Evolutionary conservation across 805 yeast genomes (phyloP), one percentile per base, ranked within the genome.

Genomic region (Wickerhamomyces alni): DNA sequence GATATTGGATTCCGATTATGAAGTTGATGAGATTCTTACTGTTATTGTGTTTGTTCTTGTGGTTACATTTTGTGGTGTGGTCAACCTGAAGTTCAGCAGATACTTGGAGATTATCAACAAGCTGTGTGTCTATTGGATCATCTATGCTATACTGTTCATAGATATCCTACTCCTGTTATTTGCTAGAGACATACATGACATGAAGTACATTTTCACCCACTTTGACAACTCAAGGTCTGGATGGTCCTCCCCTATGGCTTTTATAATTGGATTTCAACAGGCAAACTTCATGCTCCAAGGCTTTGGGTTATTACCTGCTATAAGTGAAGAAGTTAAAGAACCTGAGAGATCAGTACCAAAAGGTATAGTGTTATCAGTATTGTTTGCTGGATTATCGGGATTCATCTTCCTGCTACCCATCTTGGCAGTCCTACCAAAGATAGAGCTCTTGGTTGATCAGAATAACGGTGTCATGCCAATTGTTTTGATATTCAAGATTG

Each of bases 261-360:
- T 85, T 45, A 62, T 86, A 37, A 76, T 86, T 33, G 93, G 93
- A 0, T 72, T 86, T 42, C 88, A 82, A 59, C 82, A 85, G 45
- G 79, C 88, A 1, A 78, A 84, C 25, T 82, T 83, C 60, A 84
- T 91, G 17, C 67, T 85, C 54, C 86, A 85, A 43, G 95, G 93
- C 1, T 86, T 82, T 58, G 91, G 91, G 21, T 78, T 85, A 75
- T 66, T 86, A 21, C 84, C 87, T 16, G 80, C 91, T 6, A 74
- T 86, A 67, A 78, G 88, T 35, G 95, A 86, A 52, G 95, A 86
- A 60, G 93, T 86, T 13, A 73, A 78, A 45, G 67, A 67, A 17
- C 91, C 95, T 0, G 93, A 86, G 54, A 72, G 65, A 40, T 80
- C 77, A 37, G 80, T 86, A 51, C 88, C 95, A 13, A 72, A 73